Evolutionary conservation across 2,329 filamentous ascomycete species (phyloP), one percentile per base, ranked within the genome.

Genomic region (Aspergillus sp.): DNA sequence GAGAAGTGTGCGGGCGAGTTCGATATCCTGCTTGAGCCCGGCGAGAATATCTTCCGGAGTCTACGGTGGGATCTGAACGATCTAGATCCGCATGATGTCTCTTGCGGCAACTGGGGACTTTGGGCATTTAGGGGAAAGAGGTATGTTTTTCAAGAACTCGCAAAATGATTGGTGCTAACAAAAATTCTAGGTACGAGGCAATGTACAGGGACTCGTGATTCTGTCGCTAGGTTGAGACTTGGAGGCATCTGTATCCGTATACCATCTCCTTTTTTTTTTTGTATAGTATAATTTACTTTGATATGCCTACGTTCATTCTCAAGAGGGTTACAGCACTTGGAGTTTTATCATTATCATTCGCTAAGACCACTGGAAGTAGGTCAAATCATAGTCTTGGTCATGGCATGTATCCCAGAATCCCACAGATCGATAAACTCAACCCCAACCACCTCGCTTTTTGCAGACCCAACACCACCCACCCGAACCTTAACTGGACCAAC

Each of bases 81-180:
- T 73, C 81, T 95, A 66, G 95, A 97, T 75, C 93, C 94, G 7
- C 91, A 96, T 74, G 95, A 98, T 77, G 83, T 98, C 65, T 97
- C 90, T 70, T 96, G 92, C 72, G 94, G 95, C 59, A 99, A 99
- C 78, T 99, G 93, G 92, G 95, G 95, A 11, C 83, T 97, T 2
- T 99, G 96, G 92, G 93, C 90, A 15, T 99, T 99, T 82, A 87
- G 95, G 79, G 95, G 95, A 70, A 99, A 99, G 87, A 90, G 94
- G 87, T 97, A 86, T 70, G 86, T 69, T 47, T n/a, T 54, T 8
- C 49, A 43, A 2, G 11, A 38, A 48, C 22, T 30, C 28, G 28
- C 28, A 43, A 15, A 34, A 45, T 28, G 25, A 30, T 15, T 19
- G 48, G 54, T 46, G 34, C 28, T 56, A 25, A 58, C 34, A 17